These are phyloP conservation scores for Bimuria novae-zelandiae DNA, from an alignment of 2,329 filamentous ascomycete genomes.

Conservation along the genomic window DNA sequence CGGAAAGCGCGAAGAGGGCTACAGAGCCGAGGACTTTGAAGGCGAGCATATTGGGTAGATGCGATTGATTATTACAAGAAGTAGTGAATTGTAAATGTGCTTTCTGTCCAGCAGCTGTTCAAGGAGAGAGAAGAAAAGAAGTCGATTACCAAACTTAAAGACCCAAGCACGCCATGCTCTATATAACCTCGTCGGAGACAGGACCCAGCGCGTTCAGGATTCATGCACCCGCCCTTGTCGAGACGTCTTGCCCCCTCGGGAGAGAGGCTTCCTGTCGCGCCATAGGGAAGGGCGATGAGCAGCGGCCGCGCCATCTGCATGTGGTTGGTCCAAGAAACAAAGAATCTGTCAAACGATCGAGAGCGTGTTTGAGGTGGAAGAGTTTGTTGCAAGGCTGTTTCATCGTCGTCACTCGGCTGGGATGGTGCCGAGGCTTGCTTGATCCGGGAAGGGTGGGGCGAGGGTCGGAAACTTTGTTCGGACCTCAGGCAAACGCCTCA, in stretches of 20 bases:
- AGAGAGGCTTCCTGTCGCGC: neutral
- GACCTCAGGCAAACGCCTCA: neutral
- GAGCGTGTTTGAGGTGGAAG: neutral
- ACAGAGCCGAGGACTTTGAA: neutral
- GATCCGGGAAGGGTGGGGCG: neutral
- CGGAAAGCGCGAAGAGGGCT: neutral
- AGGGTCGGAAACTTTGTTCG: slow-evolving; percentile 6
- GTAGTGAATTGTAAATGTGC: no score
- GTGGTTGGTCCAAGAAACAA: neutral
- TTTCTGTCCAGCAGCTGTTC: neutral
- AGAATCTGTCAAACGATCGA: neutral
- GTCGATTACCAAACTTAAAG: neutral
- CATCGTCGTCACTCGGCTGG: neutral
- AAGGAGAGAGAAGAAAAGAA: neutral
- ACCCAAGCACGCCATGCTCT: neutral
- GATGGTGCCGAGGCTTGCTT: neutral
- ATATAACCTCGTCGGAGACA: no score
- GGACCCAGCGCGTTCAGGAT: neutral
- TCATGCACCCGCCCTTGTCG: neutral
- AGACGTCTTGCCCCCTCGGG: neutral
- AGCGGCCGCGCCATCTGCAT: neutral
- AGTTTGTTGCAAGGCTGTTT: slow-evolving; percentile 3
- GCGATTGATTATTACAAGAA: neutral
- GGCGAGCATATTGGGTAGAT: neutral
- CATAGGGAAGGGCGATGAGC: no score